phyloP scores from a whole-genome alignment of 1,139 yeast species.

The Sugiyamaella novakii region DNA sequence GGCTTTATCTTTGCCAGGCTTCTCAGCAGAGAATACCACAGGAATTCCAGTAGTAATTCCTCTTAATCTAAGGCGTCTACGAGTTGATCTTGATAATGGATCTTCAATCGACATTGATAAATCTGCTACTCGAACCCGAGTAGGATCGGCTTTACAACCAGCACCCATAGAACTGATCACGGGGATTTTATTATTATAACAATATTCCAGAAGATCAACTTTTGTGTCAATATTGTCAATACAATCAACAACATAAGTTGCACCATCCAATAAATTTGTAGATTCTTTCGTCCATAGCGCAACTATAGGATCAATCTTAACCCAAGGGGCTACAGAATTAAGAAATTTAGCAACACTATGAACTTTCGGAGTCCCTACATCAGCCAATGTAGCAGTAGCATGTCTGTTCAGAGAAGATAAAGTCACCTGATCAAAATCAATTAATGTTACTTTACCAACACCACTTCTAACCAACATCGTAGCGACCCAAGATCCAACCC shows the following conservation, averaged over 20 bases:
- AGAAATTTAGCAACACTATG: conserved; percentile 69
- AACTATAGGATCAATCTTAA: conserved; percentile 71
- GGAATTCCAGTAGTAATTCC: conserved; percentile 81
- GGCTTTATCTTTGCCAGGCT: conserved; percentile 95
- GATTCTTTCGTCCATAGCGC: conserved; percentile 72
- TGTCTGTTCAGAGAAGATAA: conserved; percentile 89
- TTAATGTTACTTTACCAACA: conserved; percentile 70
- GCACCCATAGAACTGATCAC: conserved; percentile 91
- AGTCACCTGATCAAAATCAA: conserved; percentile 95
- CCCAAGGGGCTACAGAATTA: conserved; percentile 85
- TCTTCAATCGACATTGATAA: conserved; percentile 85
- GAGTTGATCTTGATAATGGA: conserved; percentile 83
- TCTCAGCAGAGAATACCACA: conserved; percentile 89
- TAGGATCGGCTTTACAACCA: conserved; percentile 85
- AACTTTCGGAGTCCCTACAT: conserved; percentile 91
- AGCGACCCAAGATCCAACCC: conserved; percentile 97
- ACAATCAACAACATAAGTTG: conserved; percentile 81
- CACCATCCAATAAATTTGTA: conserved; percentile 53
- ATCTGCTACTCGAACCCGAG: conserved; percentile 79
- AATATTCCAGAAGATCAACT: conserved; percentile 79
- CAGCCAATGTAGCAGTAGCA: conserved; percentile 83
- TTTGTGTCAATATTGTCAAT: conserved; percentile 95
- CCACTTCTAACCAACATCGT: conserved; percentile 94
- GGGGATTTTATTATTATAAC: conserved; percentile 55
- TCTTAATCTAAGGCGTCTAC: conserved; percentile 75